These are phyloP conservation scores for Fusarium concolor DNA, from an alignment of 2,329 filamentous ascomycete genomes.

Conservation along the genomic window DNA sequence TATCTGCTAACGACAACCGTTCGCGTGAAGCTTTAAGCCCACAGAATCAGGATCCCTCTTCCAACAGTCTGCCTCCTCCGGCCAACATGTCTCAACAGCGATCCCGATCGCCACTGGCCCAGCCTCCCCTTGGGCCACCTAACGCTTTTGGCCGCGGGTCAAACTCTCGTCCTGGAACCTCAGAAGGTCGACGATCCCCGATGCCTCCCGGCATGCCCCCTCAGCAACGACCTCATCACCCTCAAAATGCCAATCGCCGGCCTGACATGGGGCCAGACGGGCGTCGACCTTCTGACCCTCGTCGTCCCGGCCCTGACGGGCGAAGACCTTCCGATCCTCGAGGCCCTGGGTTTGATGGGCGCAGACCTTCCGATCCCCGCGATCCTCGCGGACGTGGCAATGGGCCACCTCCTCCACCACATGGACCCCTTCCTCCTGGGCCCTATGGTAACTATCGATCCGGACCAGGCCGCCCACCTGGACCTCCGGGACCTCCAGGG, in stretches of 20 bases:
- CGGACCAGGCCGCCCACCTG: no score
- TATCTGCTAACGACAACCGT: constrained; percentile 65
- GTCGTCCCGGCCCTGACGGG: constrained; percentile 34
- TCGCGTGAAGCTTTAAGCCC: constrained; percentile 65
- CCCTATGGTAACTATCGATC: no score
- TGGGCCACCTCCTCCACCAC: no score
- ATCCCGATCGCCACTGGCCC: constrained; percentile 60
- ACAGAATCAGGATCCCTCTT: constrained; percentile 51
- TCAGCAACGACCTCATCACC: constrained; percentile 45
- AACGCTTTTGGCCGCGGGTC: constrained; percentile 50
- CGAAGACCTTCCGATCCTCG: constrained; percentile 38
- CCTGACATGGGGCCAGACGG: constrained; percentile 43
- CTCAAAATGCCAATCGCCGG: constrained; percentile 46
- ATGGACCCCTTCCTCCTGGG: no score
- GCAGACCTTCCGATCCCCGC: no score
- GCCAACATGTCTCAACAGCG: constrained; percentile 55
- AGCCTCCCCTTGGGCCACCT: constrained; percentile 48
- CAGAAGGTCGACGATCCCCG: constrained; percentile 49
- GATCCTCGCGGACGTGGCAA: constrained; percentile 24
- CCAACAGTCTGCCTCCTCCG: constrained; percentile 55
- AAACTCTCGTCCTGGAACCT: constrained; percentile 49
- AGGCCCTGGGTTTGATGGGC: constrained; percentile 7
- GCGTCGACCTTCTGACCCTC: constrained; percentile 33
- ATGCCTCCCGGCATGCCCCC: constrained; percentile 47
- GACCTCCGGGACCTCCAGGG: no score